Percentiles rank a stretch among this genome's conserved stretches.
Evolutionary conservation across 2,329 filamentous ascomycete genomes (phyloP).

Genomic region (Colletotrichum sp.): DNA sequence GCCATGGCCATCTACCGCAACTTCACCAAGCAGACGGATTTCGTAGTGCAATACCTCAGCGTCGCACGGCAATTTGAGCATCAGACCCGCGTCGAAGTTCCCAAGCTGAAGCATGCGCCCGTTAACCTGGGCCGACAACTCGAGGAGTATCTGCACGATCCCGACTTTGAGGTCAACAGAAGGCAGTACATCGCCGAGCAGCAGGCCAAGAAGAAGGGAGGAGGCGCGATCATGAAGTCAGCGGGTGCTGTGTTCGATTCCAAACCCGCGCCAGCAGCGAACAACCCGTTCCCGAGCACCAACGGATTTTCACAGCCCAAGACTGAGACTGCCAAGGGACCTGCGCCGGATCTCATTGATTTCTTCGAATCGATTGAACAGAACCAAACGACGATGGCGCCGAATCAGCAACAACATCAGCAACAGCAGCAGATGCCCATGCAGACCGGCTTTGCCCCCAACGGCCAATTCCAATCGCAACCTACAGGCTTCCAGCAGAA

Average conservation of each 20-base stretch:
- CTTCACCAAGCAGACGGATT: conserved; percentile 91
- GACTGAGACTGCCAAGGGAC: conserved; percentile 61
- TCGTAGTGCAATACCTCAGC: conserved; percentile 88
- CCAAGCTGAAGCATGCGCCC: conserved; percentile 95
- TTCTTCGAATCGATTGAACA: conserved; percentile 95
- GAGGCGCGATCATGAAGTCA: conserved; percentile 22
- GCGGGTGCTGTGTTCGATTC: conserved; percentile 35
- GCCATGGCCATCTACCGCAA: conserved; percentile 91
- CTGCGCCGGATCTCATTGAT: conserved; percentile 83
- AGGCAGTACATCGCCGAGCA: conserved; percentile 91
- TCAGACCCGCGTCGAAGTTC: conserved; percentile 90
- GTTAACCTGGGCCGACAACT: conserved; percentile 88
- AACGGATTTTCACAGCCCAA: conserved; percentile 42
- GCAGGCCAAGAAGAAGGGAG: conserved; percentile 67
- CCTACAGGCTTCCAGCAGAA: conserved; percentile 41
- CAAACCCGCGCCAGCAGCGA: conserved; percentile 41
- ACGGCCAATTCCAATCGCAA: conserved; percentile 36
- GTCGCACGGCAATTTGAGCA: conserved; percentile 90
- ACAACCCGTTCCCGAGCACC: conserved; percentile 48
- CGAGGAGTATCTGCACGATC: conserved; percentile 92
- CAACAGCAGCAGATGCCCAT: conserved; percentile 29
- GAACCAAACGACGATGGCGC: conserved; percentile 75
- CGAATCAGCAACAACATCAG: conserved; percentile 39
- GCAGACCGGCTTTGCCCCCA: conserved; percentile 30
- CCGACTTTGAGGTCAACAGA: conserved; percentile 93